Conservation (phyloP, 768 basidiomycete species). For the Rhizopogon vinicolor region DNA sequence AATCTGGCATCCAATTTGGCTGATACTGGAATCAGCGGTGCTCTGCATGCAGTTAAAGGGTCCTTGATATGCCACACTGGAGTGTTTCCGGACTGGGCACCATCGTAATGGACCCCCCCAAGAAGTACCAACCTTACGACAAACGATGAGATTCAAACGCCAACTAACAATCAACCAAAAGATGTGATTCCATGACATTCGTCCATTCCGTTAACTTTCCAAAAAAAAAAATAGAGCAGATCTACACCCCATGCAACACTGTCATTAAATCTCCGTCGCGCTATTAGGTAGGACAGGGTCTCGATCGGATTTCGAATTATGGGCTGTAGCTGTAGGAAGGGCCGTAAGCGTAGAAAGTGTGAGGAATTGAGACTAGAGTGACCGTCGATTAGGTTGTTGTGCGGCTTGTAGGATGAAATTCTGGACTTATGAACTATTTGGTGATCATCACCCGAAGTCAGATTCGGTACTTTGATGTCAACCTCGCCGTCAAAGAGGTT, state of each 20-base stretch:
- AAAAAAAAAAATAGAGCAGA: not conserved
- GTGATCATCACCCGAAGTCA: slow-evolving; percentile 25
- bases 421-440: slow-evolving; percentile 24
- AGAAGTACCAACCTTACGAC: too few species aligned
- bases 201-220: too few species aligned
- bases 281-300: not conserved
- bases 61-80: too few species aligned
- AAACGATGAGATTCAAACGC: too few species aligned
- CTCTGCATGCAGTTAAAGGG: too few species aligned
- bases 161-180: too few species aligned
- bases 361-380: slow-evolving; percentile 24
- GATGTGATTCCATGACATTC: too few species aligned
- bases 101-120: too few species aligned
- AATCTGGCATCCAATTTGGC: too few species aligned
- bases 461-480: slow-evolving; percentile 22
- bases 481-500: slow-evolving; percentile 23
- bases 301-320: slow-evolving; percentile 19
- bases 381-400: slow-evolving; percentile 2
- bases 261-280: too few species aligned
- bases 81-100: too few species aligned
- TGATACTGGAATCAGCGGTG: too few species aligned
- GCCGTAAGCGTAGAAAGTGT: slow-evolving; percentile 10
- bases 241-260: not conserved
- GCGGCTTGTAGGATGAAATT: not conserved
- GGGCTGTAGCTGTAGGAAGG: slow-evolving; percentile 19